Conservation (phyloP, 2,329 filamentous ascomycete genomes). For the Trichoderma sp. region DNA sequence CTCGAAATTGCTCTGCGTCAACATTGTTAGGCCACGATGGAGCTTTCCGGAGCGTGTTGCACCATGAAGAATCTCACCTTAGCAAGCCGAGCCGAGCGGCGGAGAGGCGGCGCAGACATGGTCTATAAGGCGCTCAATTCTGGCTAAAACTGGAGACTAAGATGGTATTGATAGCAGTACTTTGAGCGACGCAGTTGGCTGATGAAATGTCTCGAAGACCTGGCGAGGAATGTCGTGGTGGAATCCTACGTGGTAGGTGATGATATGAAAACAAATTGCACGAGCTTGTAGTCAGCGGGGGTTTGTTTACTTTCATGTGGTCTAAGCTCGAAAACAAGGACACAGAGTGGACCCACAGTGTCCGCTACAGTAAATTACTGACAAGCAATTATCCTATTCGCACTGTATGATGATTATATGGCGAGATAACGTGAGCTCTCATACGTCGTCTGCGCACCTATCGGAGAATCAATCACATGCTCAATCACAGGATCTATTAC, state of each 20-base stretch:
- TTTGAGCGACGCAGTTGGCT: not conserved
- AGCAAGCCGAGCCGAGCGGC: slow-evolving; percentile 43
- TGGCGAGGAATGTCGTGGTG: slow-evolving; percentile 19
- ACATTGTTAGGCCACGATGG: slow-evolving; percentile 20
- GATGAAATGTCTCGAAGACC: slow-evolving; percentile 13
- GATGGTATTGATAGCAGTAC: slow-evolving; percentile 13
- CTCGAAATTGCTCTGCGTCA: slow-evolving; percentile 30
- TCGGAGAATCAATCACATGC: not conserved
- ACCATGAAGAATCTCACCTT: slow-evolving; percentile 33
- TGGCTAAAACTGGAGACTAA: slow-evolving; percentile 3
- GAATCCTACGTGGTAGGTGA: slow-evolving; percentile 18
- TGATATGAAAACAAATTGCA: slow-evolving; percentile 22
- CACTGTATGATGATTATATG: slow-evolving; percentile 7
- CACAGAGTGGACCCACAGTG: not conserved
- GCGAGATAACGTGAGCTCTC: not conserved
- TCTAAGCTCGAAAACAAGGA: slow-evolving; percentile 20
- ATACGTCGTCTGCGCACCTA: not conserved
- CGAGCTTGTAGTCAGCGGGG: slow-evolving; percentile 23
- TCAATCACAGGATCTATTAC: not conserved
- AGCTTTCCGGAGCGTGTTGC: not conserved
- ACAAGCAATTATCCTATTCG: not conserved
- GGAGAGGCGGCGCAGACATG: slow-evolving; percentile 41
- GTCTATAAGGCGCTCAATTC: slow-evolving; percentile 19
- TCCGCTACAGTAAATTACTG: not conserved
- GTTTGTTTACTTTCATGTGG: slow-evolving; percentile 29